Evolutionary conservation across 129 eudicot species (phyloP).

Genomic region (Heracleum sosnowskyi): DNA sequence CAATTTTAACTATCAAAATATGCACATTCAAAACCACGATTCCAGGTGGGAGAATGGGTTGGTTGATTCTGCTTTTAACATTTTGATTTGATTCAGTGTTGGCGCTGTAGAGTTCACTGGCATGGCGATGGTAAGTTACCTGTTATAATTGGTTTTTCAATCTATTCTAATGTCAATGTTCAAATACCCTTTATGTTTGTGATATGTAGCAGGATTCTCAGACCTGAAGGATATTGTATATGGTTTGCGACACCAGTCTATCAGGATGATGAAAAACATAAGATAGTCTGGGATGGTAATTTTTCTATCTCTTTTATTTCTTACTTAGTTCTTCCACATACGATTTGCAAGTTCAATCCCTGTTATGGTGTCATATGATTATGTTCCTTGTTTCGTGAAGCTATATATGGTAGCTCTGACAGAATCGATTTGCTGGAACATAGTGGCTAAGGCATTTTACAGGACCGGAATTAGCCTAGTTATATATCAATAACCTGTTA

Average conservation of each 20-base stretch:
- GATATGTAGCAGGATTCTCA: slow-evolving; percentile 57
- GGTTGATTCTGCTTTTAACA: too few relatives aligned
- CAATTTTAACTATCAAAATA: too few relatives aligned
- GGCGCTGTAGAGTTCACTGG: slow-evolving; percentile 99
- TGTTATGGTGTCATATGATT: background rate
- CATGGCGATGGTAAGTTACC: slow-evolving; percentile 60
- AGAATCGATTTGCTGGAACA: slow-evolving; percentile 82
- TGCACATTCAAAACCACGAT: too few relatives aligned
- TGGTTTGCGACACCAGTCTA: slow-evolving; percentile 99
- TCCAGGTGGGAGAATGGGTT: too few relatives aligned
- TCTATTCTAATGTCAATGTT: slow-evolving; percentile 9
- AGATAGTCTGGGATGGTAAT: slow-evolving; percentile 65
- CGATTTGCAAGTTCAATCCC: background rate
- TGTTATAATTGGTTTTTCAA: background rate
- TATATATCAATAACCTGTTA: slow-evolving; percentile 77
- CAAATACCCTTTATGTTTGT: slow-evolving; percentile 4
- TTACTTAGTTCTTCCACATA: background rate
- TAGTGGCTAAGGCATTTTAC: slow-evolving; percentile 58
- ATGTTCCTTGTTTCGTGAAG: slow-evolving; percentile 38
- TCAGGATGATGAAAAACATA: slow-evolving; percentile 56
- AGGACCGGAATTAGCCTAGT: slow-evolving; percentile 63
- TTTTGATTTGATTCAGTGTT: too few relatives aligned
- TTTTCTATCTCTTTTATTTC: background rate
- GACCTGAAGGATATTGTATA: slow-evolving; percentile 92
- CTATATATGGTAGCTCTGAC: slow-evolving; percentile 80